Evolutionary conservation across 2,329 filamentous ascomycete species (phyloP), one percentile per base, ranked within the genome.

Genomic region (Paecilomyces formosus): DNA sequence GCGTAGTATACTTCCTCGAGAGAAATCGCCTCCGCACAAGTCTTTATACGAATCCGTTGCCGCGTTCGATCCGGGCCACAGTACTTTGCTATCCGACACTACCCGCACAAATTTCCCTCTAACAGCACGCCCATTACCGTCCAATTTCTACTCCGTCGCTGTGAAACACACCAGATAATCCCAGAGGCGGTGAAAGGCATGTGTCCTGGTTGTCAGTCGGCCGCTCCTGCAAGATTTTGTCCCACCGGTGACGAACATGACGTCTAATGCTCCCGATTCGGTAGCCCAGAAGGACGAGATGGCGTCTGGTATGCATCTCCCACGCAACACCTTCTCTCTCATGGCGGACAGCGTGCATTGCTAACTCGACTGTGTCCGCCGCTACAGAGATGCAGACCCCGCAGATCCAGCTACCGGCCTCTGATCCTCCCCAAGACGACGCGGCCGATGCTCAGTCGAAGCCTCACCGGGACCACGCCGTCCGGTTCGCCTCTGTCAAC

Each of bases 401-500:
- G 26, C 39, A 35, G 24, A 18, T 45, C 18, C 49, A 50, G 67
- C 58, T 66, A 64, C 58, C 54, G 52, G 22, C 18, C 64, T 59
- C 65, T 56, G 57, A 65, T 68, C 39, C 61, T 22, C 33, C 55
- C n/a, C 15, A 60, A 26, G 53, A 63, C 59, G 64, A 68, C 55
- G 57, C 65, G 57, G 59, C 65, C 54, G 66, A 70, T 53, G 59
- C 64, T 64, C 71, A 70, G 63, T 61, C 64, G 54, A 71, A 66
- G 63, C 56, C 66, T 50, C 70, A 70, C 50, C 69, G 67, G 53
- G 62, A 63, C 50, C 72, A 76, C 49, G 79, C 83, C 59, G 88
- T 92, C 57, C 87, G 88, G 59, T 92, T 92, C 73, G 86, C 87
- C 57, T 85, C 88, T 28, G 80, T 83, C 62, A 84, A 87, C 60